These are phyloP conservation scores for Berkeleyomyces basicola DNA, from an alignment of 2,329 filamentous ascomycete species.

Conservation along the genomic window DNA sequence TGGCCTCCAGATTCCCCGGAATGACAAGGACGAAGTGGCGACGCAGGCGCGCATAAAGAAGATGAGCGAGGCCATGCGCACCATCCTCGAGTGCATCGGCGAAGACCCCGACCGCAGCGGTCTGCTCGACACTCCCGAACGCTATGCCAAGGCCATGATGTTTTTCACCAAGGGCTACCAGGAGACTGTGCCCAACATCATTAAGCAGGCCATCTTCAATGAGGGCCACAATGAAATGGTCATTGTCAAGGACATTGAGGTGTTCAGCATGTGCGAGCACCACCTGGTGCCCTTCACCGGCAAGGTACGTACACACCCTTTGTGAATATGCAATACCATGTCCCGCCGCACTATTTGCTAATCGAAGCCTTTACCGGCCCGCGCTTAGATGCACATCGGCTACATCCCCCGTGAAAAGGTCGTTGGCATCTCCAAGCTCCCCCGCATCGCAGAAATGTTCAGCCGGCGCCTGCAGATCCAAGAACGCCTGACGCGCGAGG, in stretches of 20 bases:
- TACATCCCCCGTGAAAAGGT: slow-evolving; percentile 89
- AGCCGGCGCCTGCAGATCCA: slow-evolving; percentile 85
- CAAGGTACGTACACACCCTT: slow-evolving; percentile 42
- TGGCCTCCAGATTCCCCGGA: slow-evolving; percentile 1
- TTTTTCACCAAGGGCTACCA: slow-evolving; percentile 96
- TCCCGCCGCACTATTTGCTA: not conserved
- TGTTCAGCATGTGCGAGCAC: slow-evolving; percentile 90
- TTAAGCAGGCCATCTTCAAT: slow-evolving; percentile 88
- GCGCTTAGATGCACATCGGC: slow-evolving; percentile 80
- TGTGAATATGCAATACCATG: not conserved
- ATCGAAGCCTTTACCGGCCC: not conserved
- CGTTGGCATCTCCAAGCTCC: slow-evolving; percentile 88
- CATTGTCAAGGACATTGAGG: slow-evolving; percentile 93
- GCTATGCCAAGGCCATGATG: slow-evolving; percentile 90
- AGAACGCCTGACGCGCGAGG: slow-evolving; percentile 89
- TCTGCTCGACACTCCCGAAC: slow-evolving; percentile 52
- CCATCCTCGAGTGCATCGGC: slow-evolving; percentile 51
- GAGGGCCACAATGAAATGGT: slow-evolving; percentile 96
- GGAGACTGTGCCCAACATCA: slow-evolving; percentile 78
- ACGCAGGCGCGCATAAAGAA: slow-evolving; percentile 32
- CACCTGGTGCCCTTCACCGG: slow-evolving; percentile 93
- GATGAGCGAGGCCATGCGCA: slow-evolving; percentile 45
- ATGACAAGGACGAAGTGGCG: slow-evolving; percentile 10
- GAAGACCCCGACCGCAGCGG: slow-evolving; percentile 51
- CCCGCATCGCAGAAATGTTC: slow-evolving; percentile 95